These are phyloP conservation scores for Macroventuria anomochaeta DNA, from an alignment of 2,329 filamentous ascomycete genomes.

Conservation along the genomic window DNA sequence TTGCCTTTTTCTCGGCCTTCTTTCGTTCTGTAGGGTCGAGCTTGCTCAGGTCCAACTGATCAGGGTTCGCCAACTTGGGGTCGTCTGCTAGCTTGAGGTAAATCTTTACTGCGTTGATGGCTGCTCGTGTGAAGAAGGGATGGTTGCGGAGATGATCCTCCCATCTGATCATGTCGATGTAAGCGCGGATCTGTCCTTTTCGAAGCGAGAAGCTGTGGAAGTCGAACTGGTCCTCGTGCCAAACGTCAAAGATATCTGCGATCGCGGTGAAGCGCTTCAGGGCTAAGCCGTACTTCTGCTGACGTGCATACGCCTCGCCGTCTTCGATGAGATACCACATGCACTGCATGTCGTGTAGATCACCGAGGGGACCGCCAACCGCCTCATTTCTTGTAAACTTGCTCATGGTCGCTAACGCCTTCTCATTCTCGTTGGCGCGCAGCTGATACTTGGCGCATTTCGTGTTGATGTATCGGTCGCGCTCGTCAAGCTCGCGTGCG, in stretches of 20 bases:
- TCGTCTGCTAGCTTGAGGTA: slow-evolving; percentile 82
- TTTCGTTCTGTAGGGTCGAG: slow-evolving; percentile 71
- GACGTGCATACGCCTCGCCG: slow-evolving; percentile 83
- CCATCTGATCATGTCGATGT: slow-evolving; percentile 96
- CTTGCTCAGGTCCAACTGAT: slow-evolving; percentile 61
- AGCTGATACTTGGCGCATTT: slow-evolving; percentile 98
- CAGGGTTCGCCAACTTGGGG: slow-evolving; percentile 68
- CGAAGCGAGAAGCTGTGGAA: slow-evolving; percentile 98
- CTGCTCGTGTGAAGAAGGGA: slow-evolving; percentile 87
- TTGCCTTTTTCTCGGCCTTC: slow-evolving; percentile 89
- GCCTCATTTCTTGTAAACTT: slow-evolving; percentile 94
- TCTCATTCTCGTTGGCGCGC: slow-evolving; percentile 87
- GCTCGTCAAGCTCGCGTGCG: slow-evolving; percentile 82
- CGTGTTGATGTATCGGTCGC: slow-evolving; percentile 97
- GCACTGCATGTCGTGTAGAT: slow-evolving; percentile 97
- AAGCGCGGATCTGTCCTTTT: slow-evolving; percentile 93
- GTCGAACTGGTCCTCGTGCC: slow-evolving; percentile 98
- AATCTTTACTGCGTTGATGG: slow-evolving; percentile 78
- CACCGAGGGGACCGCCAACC: slow-evolving; percentile 82
- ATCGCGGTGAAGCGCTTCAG: slow-evolving; percentile 91
- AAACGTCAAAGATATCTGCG: slow-evolving; percentile 92
- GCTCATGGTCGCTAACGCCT: slow-evolving; percentile 85
- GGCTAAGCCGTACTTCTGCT: slow-evolving; percentile 81
- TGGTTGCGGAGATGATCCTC: slow-evolving; percentile 90
- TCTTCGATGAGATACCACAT: slow-evolving; percentile 97